These are phyloP conservation scores for Paecilomyces fulvus DNA, from an alignment of 2,329 filamentous ascomycete species.

Conservation along the genomic window DNA sequence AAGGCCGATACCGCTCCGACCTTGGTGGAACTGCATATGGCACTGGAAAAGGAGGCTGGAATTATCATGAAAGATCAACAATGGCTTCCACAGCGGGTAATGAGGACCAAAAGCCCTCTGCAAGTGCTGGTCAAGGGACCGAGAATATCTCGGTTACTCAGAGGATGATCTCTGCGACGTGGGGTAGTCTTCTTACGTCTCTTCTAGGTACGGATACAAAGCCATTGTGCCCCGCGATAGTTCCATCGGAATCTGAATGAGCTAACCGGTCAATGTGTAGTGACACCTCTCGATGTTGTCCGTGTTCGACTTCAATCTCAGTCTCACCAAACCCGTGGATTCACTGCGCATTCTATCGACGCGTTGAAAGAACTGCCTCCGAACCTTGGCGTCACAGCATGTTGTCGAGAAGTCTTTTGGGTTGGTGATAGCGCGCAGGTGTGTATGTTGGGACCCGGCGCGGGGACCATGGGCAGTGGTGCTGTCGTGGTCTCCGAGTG, in stretches of 20 bases:
- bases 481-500: slow-evolving; percentile 54
- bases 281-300: slow-evolving; percentile 93
- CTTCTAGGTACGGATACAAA: slow-evolving; percentile 60
- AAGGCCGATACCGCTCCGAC: slow-evolving; percentile 15
- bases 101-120: slow-evolving; percentile 11
- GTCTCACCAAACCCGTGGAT: slow-evolving; percentile 49
- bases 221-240: not conserved
- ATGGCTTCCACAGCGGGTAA: slow-evolving; percentile 24
- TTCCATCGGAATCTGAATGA: not conserved
- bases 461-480: slow-evolving; percentile 33
- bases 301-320: slow-evolving; percentile 92
- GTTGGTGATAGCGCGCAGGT: slow-evolving; percentile 75
- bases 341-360: slow-evolving; percentile 41
- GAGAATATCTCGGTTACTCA: slow-evolving; percentile 67
- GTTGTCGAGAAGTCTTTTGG: slow-evolving; percentile 96
- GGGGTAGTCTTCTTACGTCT: slow-evolving; percentile 82
- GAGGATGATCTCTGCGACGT: slow-evolving; percentile 91
- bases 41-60: slow-evolving; percentile 14
- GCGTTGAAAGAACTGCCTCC: slow-evolving; percentile 63
- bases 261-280: slow-evolving; percentile 38
- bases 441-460: slow-evolving; percentile 58
- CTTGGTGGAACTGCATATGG: slow-evolving; percentile 8
- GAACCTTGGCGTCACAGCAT: slow-evolving; percentile 84
- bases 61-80: slow-evolving; percentile 21
- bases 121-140: slow-evolving; percentile 10